phyloP scores from a whole-genome alignment of 345 rosid species.

The Populus nigra region DNA sequence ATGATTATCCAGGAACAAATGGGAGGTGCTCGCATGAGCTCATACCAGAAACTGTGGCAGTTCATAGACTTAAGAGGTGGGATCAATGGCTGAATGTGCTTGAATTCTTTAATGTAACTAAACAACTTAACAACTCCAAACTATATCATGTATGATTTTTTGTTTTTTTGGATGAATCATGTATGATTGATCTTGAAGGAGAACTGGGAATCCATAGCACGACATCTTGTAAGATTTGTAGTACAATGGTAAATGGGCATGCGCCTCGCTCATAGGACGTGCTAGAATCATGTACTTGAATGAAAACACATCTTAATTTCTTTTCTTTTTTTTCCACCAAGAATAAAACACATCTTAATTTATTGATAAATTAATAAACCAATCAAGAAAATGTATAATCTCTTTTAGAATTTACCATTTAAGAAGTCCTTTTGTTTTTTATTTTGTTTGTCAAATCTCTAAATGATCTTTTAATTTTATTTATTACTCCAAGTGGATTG shows the following conservation, averaged over 20 bases:
- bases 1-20: constrained; percentile 43
- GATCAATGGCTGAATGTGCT: constrained; percentile 40
- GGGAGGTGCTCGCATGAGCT: constrained; percentile 44
- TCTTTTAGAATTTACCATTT: background rate
- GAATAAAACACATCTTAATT: too few species aligned
- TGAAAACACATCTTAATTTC: too few species aligned
- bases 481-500: background rate
- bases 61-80: constrained; percentile 42
- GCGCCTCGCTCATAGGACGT: too few species aligned
- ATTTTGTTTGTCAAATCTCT: too few species aligned
- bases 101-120: constrained; percentile 39
- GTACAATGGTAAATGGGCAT: background rate
- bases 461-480: too few species aligned
- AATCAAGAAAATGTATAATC: background rate
- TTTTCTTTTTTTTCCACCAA: too few species aligned
- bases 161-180: background rate
- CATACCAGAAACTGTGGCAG: constrained; percentile 30
- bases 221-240: background rate
- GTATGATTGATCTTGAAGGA: background rate
- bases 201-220: background rate
- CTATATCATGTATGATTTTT: background rate
- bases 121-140: constrained; percentile 20
- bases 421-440: background rate
- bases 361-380: background rate
- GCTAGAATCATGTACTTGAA: too few species aligned